A percentile compares a stretch with the other conserved stretches of the same genome.
These are phyloP conservation scores for Penicillium atrosanguineum DNA, from an alignment of 495 filamentous ascomycete species.

Conservation along the genomic window DNA sequence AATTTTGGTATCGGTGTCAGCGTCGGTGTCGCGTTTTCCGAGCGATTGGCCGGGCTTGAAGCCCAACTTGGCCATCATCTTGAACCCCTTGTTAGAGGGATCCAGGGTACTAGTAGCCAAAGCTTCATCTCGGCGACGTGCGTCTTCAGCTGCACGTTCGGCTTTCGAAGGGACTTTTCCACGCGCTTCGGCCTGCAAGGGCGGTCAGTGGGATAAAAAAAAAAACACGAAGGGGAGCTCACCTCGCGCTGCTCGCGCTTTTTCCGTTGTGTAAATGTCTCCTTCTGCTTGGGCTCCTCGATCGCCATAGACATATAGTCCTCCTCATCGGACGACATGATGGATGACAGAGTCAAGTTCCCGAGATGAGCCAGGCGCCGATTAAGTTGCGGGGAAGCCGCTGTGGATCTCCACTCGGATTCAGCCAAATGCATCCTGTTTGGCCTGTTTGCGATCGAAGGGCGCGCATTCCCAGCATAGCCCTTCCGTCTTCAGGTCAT, in stretches of 20 bases:
- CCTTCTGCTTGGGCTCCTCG: constrained; percentile 50
- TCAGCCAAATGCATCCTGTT: background rate
- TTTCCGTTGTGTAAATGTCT: constrained; percentile 57
- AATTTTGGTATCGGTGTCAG: background rate
- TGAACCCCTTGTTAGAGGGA: constrained; percentile 72
- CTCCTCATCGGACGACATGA: constrained; percentile 48
- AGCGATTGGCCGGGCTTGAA: constrained; percentile 72
- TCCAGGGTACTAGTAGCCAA: constrained; percentile 66
- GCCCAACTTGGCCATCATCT: constrained; percentile 97
- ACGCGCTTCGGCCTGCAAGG: constrained; percentile 41
- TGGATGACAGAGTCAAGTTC: constrained; percentile 1
- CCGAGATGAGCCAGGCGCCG: background rate
- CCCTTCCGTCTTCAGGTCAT: background rate
- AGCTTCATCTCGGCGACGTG: constrained; percentile 68
- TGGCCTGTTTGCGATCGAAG: background rate
- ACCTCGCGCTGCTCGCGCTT: constrained; percentile 57
- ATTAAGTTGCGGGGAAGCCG: constrained; percentile 22
- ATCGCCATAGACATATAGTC: constrained; percentile 68
- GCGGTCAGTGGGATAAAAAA: background rate
- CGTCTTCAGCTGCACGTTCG: constrained; percentile 70
- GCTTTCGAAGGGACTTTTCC: constrained; percentile 66
- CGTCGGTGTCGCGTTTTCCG: constrained; percentile 48
- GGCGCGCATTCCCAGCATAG: no score
- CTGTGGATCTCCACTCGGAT: background rate
- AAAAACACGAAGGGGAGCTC: background rate